Conservation (phyloP, 2,329 filamentous ascomycete genomes). For the Rachicladosporium sp. region DNA sequence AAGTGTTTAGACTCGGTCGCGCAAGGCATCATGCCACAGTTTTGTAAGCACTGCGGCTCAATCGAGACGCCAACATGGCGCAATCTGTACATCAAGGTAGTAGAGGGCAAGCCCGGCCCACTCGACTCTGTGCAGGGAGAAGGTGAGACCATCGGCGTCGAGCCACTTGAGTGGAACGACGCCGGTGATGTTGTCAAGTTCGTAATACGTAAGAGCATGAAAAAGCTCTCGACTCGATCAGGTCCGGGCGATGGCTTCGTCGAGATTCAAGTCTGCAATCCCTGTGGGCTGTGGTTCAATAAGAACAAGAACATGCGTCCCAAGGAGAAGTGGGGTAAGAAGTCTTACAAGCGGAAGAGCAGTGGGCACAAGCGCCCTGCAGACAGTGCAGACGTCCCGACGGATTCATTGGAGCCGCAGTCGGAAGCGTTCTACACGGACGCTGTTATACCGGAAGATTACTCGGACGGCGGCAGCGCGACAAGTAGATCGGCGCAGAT, state of each 20-base stretch:
- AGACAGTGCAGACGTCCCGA: constrained; percentile 8
- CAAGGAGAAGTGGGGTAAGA: constrained; percentile 60
- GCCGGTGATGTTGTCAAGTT: constrained; percentile 51
- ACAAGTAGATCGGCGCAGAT: neutral
- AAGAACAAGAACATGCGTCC: constrained; percentile 82
- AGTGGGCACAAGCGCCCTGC: constrained; percentile 14
- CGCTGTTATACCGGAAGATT: constrained; percentile 16
- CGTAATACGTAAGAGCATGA: constrained; percentile 71
- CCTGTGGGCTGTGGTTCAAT: constrained; percentile 87
- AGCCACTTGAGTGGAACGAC: constrained; percentile 50
- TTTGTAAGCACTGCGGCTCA: constrained; percentile 83
- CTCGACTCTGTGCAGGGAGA: constrained; percentile 62
- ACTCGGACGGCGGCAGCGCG: constrained; percentile 1
- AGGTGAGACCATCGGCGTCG: constrained; percentile 62
- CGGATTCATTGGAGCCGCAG: constrained; percentile 19
- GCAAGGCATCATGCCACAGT: constrained; percentile 76
- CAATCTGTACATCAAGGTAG: constrained; percentile 73
- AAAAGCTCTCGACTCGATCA: constrained; percentile 25
- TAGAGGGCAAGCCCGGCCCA: constrained; percentile 55
- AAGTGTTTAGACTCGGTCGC: constrained; percentile 48
- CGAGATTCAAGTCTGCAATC: constrained; percentile 76
- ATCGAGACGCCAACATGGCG: constrained; percentile 96
- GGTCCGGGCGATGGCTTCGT: constrained; percentile 40
- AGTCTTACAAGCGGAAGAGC: constrained; percentile 12
- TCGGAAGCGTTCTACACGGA: constrained; percentile 23